Base-by-base conservation (phyloP, 148 eudicot genomes). In the Rheum nobile region DNA sequence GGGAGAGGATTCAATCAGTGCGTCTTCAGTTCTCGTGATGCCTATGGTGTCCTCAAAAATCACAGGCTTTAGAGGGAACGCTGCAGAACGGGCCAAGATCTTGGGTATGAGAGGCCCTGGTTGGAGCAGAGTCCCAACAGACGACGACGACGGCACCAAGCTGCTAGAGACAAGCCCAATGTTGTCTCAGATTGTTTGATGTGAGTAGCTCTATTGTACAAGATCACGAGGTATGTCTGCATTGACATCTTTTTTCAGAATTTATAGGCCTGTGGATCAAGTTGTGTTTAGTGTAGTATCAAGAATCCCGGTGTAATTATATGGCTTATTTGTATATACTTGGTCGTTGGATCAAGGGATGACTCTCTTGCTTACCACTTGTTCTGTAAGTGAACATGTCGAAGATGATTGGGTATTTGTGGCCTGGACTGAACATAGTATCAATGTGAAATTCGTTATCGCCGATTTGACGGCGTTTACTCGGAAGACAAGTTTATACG, bases 1-100 rank as follows among this genome's bases (percentile, higher is more conserved):
- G 81, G 96, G 97, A 79, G 94, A 92, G 70, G 86, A 88, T 76
- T 80, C 96, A 50, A 84, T 95, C 57, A 88, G 90, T 69, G 94
- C 97, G 50, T 92, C 97, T 70, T 91, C 99, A 7, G 93, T 95
- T 75, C 82, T 95, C 19, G 93, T 79, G 59, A 91, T 95, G 97
- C 94, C 97, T 34, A 95, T 95, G 97, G 84, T 92, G 61, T 95
- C 99, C n/a, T 95, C 97, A 1, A 94, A 92, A 82, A 88, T 90
- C 28, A 95, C 89, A 7, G 97, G 99, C 28, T 95, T 95, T 71
- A 85, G 99, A 90, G 90, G 87, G 52, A 75, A 67, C 37, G 78
- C 79, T 42, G 78, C 82, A 17, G 96, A 87, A 35, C 75, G 89
- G 75, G 73, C 87, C 61, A 91, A 87, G 80, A 75, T 86, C 55